Base-by-base conservation (phyloP, 805 yeast species). In the Kuraishia hungarica region DNA sequence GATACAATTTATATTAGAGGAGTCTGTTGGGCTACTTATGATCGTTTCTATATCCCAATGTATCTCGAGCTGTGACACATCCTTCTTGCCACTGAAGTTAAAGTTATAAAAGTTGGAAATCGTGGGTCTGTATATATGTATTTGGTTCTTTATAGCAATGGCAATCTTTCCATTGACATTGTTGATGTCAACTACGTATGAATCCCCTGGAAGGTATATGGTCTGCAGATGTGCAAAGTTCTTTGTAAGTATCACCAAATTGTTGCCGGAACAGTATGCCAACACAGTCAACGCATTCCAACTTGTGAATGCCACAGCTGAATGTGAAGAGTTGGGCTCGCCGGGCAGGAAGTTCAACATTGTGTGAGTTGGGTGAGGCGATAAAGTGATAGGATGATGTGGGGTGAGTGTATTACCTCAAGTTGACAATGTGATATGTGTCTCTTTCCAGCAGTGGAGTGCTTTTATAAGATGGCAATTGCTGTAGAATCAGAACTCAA, bases 241-340 rank as follows among this genome's bases (percentile, higher is more conserved):
- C 57, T 79, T 77, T 7, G 86, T 75, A 2, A 84, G 65, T 3
- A 87, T 77, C 39, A 93, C 87, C 60, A 93, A 73, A 66, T 89
- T 90, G 70, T 90, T 90, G 0, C 97, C 97, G 1, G 97, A 89
- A 56, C 91, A 87, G 66, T 93, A 93, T 1, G 83, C 83, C 39
- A 87, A 70, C 1, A 90, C 68, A 53, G 82, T 79, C 57, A 81
- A 82, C 11, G 75, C 74, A 55, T 81, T 82, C 96, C 96, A 90
- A 46, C 72, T 70, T 6, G 76, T 79, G 57, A 83, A 85, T 48
- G 81, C 73, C 23, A 83, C 78, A 0, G 89, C 72, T 59, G 79
- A 80, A 15, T 73, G 74, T 1, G 80, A 66, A 50, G 73, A 68
- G 65, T 85, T 87, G 20, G 94, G 94, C 64, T 88, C 89, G 1